Evolutionary conservation across 2,329 filamentous ascomycete species (phyloP), one percentile per base, ranked within the genome.

Genomic region (Stachybotrys echinatus): DNA sequence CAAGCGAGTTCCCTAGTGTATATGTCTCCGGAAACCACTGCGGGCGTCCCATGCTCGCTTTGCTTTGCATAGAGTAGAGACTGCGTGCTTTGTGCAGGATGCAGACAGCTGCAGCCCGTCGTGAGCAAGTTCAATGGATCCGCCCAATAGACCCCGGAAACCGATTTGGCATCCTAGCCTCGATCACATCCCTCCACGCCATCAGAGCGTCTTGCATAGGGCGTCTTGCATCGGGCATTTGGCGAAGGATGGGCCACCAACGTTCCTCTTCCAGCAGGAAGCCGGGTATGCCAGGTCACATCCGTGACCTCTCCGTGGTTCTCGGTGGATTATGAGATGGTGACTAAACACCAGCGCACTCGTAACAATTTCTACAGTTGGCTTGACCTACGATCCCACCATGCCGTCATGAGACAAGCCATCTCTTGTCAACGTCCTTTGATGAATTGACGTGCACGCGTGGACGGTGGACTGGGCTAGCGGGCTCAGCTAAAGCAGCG

Each of bases 391-490:
- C 14, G 27, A 34, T 34, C 14, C 27, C 27, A 14, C 27, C 27
- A 55, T 52, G 44, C 42, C 48, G 52, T 53, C 51, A 59, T 61
- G 58, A 61, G 59, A 61, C 59, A 61, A 61, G 59, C 59, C 59
- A 62, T 52, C 50, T 61, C 48, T 47, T 52, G 50, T 53, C 55
- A 14, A 12, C n/a, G n/a, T n/a, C n/a, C n/a, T n/a, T 34, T 34
- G 27, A 34, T 17, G 12, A 45, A 45, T 23, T 45, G 20, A 22
- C 18, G 12, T 27, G 22, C 23, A 21, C 31, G 20, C 22, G 22
- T 27, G 20, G 22, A 12, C 10, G 10, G 5, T 34, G 27, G 27
- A 2, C 27, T 34, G 27, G 14, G 27, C 27, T n/a, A 45, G 42
- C 27, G 42, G 42, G n/a, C 18, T 45, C 42, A 23, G 20, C 42